Percentiles rank a stretch among this genome's conserved stretches.
These are phyloP conservation scores for Hypoxylon sp. DNA, from an alignment of 2,329 filamentous ascomycete genomes.

Conservation along the genomic window DNA sequence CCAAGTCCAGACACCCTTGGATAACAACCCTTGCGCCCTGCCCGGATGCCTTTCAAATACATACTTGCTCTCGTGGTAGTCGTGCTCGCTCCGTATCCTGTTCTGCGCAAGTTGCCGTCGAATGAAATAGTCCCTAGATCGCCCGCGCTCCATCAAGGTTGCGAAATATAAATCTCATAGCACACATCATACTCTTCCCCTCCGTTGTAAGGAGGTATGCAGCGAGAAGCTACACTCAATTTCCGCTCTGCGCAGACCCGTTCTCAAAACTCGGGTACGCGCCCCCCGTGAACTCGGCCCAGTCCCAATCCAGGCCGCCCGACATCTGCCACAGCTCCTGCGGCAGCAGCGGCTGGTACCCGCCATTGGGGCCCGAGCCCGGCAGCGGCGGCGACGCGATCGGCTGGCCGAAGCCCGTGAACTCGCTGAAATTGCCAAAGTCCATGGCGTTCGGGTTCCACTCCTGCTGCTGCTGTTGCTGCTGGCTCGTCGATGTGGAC, in stretches of 20 bases:
- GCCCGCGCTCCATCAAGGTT: not conserved
- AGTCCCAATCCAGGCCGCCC: constrained; percentile 94
- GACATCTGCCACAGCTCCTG: constrained; percentile 96
- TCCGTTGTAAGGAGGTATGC: too few relatives aligned
- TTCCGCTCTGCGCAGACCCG: constrained; percentile 58
- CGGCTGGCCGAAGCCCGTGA: constrained; percentile 62
- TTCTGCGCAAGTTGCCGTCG: not conserved
- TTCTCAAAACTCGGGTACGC: constrained; percentile 76
- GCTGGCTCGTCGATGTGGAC: not conserved
- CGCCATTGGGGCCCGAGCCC: not conserved
- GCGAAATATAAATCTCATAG: not conserved
- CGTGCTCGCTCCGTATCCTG: constrained; percentile 1
- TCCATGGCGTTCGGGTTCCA: constrained; percentile 59
- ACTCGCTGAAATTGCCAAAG: constrained; percentile 62
- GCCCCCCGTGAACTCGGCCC: constrained; percentile 77
- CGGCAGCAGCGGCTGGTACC: constrained; percentile 87
- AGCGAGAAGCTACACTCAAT: not conserved
- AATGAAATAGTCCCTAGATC: not conserved
- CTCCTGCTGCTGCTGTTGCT: constrained; percentile 54
- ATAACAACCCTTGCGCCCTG: not conserved
- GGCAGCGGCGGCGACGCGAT: constrained; percentile 48
- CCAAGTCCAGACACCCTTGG: constrained; percentile 6
- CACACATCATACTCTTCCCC: too few relatives aligned
- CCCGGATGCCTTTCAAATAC: constrained; percentile 8
- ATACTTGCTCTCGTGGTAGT: constrained; percentile 10